A percentile compares a stretch with the other conserved stretches of the same genome.
Evolutionary conservation across 2,329 filamentous ascomycete genomes (phyloP).

Genomic region (Dactylellina cionopaga): DNA sequence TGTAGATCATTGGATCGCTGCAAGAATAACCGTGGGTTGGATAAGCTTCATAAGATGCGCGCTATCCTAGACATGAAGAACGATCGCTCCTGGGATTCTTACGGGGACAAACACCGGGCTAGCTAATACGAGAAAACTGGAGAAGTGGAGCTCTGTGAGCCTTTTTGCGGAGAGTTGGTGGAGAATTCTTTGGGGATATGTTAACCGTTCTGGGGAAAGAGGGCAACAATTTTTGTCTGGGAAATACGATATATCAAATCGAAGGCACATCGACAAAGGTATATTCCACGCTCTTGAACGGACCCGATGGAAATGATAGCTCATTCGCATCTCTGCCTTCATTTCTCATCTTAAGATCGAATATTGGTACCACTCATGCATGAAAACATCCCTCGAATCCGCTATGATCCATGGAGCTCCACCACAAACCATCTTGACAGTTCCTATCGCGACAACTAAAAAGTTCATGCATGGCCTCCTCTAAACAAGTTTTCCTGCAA

Average conservation of each 20-base stretch:
- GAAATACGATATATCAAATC: slow-evolving; percentile 9
- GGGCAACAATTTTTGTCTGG: not conserved
- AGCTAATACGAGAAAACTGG: not conserved
- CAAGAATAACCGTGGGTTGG: slow-evolving; percentile 30
- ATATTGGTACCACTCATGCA: no score
- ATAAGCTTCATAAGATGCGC: slow-evolving; percentile 26
- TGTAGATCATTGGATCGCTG: slow-evolving; percentile 5
- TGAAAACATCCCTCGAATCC: no score
- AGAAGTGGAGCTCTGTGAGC: slow-evolving; percentile 12
- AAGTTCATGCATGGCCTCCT: no score
- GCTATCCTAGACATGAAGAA: not conserved
- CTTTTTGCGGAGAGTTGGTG: slow-evolving; percentile 29
- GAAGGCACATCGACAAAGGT: no score
- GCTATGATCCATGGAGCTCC: no score
- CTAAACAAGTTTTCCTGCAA: slow-evolving; percentile 5
- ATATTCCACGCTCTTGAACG: no score
- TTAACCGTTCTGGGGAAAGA: not conserved
- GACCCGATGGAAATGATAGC: no score
- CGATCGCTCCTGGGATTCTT: not conserved
- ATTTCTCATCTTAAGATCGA: no score
- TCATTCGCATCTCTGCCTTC: no score
- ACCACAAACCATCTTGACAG: not conserved
- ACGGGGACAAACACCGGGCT: not conserved
- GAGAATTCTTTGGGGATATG: slow-evolving; percentile 13
- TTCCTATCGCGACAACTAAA: not conserved